Evolutionary conservation across 2,329 filamentous ascomycete genomes (phyloP), one percentile per base, ranked within the genome.

Genomic region (Trichophyton mentagrophytes): DNA sequence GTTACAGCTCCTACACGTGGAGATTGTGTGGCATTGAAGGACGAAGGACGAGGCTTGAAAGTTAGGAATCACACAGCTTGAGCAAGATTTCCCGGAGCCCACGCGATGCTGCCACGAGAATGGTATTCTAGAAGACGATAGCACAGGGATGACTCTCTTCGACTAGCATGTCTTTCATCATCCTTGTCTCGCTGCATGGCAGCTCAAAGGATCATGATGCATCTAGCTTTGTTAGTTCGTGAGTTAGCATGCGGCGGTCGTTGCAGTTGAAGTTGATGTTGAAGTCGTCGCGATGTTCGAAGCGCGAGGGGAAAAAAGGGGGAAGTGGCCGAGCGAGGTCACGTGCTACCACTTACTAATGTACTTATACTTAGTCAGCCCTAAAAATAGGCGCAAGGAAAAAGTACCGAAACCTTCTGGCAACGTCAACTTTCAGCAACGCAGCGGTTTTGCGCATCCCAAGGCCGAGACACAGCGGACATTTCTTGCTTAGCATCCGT

Each of bases 1-100:
- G 49, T 15, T n/a, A 53, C 27, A 53, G 49, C 49, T 53, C 30
- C 49, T 53, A 53, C 49, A 53, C 49, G 49, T 53, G 49, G 49
- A 33, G 9, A 53, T 33, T 11, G 22, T 51, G 33, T 22, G 17
- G 17, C 46, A 51, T 51, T 13, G 27, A 25, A 15, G 49, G 3
- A 17, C 49, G 25, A 53, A 53, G 49, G 25, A 33, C 11, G 49
- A n/a, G 49, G 49, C 49, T 53, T 27, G 49, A 53, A 53, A n/a
- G 13, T 9, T 9, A 25, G 17, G 46, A 22, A 25, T 51, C 17
- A 53, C 27, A 8, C 9, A 51, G 46, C 8, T 5, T 30, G 49
- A 15, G 22, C n/a, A 51, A 25, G 9, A 30, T 53, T 53, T 53
- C 49, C 22, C 20, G 44, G 44, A 33, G 22, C 17, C 49, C 49